Base-by-base conservation (phyloP, 208 protist species). In the Naegleria gruberi region DNA sequence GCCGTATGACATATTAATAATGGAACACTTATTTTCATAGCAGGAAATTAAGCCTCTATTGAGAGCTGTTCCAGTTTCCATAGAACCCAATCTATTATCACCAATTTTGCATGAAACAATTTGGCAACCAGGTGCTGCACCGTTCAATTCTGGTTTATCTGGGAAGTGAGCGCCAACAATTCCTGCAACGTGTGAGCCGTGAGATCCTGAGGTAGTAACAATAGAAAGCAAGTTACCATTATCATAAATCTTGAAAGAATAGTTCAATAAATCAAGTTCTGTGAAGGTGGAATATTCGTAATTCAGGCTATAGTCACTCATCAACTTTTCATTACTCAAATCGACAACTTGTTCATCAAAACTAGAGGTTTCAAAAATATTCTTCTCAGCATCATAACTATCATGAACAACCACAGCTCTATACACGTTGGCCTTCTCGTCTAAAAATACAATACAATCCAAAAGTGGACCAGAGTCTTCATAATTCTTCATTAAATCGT, bases 1-100 rank as follows among this genome's bases (percentile, higher is more conserved):
- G 43, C 94, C 94, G 83, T 92, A 96, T 43, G 41, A 90, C 92
- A 96, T 92, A 91, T 96, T 96, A 88, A 95, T 93, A 17, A 96
- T 74, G 43, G 95, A 73, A 55, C 73, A 86, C 6, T 92, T 91
- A 57, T 89, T 85, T 42, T 82, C 82, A 34, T 91, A 89, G 0
- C 90, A 87, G 6, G 89, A 92, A 41, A 87, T 81, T 12, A 94
- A 81, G 30, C 85, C 94, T 34, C 94, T 91, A 44, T 92, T 90
- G 23, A 96, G 84, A 30, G 81, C 92, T 41, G 91, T 89, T 41
- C 88, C 34, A 41, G 90, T 92, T 81, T 93, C 94, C 90, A 90
- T 91, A 10, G 89, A 89, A 57, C 90, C 93, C 4, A 94, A 87
- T 15, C 93, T 91, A 19, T 88, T 91, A 92, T 95, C 93, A 41